These are phyloP conservation scores for Orbilia brochopaga DNA, from an alignment of 2,329 filamentous ascomycete species.

Conservation along the genomic window DNA sequence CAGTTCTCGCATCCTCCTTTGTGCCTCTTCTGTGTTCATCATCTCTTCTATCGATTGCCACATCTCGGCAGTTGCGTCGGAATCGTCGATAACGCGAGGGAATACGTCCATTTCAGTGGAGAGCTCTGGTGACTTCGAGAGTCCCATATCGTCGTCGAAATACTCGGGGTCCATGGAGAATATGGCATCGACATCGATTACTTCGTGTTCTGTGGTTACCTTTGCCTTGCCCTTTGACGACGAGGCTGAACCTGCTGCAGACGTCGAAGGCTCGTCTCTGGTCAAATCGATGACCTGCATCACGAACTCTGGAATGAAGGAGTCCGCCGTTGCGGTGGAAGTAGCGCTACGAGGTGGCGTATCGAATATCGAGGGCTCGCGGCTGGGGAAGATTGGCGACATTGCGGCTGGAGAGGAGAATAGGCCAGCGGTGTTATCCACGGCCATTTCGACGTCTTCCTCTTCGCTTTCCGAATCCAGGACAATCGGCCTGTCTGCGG, in stretches of 20 bases:
- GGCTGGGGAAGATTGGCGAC: slow-evolving; percentile 9
- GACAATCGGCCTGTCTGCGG: slow-evolving; percentile 12
- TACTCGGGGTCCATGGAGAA: slow-evolving; percentile 14
- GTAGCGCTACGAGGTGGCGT: slow-evolving; percentile 20
- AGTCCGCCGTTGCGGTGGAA: slow-evolving; percentile 11
- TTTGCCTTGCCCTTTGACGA: slow-evolving; percentile 7
- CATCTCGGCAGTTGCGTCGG: slow-evolving; percentile 2
- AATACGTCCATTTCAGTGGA: background rate
- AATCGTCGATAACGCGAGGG: background rate
- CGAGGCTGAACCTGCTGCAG: background rate
- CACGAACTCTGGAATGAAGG: slow-evolving; percentile 5
- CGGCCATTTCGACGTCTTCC: background rate
- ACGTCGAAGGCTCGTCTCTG: background rate
- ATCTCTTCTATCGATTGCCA: slow-evolving; percentile 16
- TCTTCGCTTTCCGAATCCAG: slow-evolving; percentile 26
- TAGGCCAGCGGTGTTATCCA: background rate
- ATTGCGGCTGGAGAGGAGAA: slow-evolving; percentile 7
- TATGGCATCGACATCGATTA: slow-evolving; percentile 20
- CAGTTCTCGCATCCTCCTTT: background rate
- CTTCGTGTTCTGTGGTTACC: background rate
- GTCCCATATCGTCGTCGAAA: slow-evolving; percentile 19
- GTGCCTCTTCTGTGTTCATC: slow-evolving; percentile 23
- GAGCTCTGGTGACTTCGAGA: background rate
- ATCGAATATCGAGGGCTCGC: slow-evolving; percentile 21
- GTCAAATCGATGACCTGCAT: slow-evolving; percentile 27